Percentiles rank a stretch among this genome's conserved stretches.
Evolutionary conservation across 768 basidiomycete genomes (phyloP).

Genomic region (Lyophyllum shimeji): DNA sequence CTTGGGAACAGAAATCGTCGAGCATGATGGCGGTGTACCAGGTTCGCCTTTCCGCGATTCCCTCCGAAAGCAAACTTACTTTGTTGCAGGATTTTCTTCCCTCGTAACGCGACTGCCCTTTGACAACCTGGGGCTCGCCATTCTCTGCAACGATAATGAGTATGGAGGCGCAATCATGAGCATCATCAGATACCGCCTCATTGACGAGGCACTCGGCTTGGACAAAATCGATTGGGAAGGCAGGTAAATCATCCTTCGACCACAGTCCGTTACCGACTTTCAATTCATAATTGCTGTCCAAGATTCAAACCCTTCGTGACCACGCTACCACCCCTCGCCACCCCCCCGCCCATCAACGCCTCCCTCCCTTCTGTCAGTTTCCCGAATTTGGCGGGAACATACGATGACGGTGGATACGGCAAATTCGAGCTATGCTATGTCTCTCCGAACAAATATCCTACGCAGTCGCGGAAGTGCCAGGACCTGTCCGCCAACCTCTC

Average conservation of each 20-base stretch:
- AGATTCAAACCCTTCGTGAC: neutral
- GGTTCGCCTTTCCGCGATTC: neutral
- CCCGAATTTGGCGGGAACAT: neutral
- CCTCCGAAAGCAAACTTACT: neutral
- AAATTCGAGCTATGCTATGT: neutral
- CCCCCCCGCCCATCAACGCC: neutral
- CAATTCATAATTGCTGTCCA: too few relatives aligned
- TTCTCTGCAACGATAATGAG: conserved; percentile 25
- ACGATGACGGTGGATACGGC: neutral
- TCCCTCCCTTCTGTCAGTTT: neutral
- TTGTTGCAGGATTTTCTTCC: conserved; percentile 18
- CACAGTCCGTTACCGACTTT: too few relatives aligned
- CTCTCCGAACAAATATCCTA: neutral
- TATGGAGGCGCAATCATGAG: conserved; percentile 19
- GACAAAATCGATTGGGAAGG: conserved; percentile 23
- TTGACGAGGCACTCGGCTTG: conserved; percentile 23
- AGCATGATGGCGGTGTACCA: conserved; percentile 11
- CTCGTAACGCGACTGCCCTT: conserved; percentile 22
- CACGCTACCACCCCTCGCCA: neutral
- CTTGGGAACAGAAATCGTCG: conserved; percentile 9
- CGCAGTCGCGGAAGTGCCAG: conserved; percentile 1
- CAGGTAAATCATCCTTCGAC: conserved; percentile 11
- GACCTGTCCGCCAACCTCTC: conserved; percentile 4
- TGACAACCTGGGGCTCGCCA: conserved; percentile 26
- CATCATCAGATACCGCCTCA: conserved; percentile 22